Base-by-base conservation (phyloP, 495 filamentous ascomycete species). In the Neurospora cerealis region DNA sequence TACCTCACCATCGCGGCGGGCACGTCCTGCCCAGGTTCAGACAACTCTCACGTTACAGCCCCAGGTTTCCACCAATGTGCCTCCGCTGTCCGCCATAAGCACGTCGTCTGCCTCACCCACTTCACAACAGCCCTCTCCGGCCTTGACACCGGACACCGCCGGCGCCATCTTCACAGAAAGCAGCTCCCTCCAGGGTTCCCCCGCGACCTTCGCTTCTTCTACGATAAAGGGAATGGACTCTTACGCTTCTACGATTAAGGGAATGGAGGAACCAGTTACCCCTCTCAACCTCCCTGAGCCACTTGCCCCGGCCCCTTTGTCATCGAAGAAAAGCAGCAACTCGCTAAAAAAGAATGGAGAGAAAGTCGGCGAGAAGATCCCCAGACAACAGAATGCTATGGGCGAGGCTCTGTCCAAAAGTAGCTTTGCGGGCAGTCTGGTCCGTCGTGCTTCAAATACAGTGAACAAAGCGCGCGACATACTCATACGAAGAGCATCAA, bases 401-500 rank as follows among this genome's bases (percentile, higher is more conserved):
- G 77, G 77, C 36, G 83, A 85, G 39, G 79, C 77, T 66, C 54
- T 66, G 54, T 34, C 54, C 28, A 66, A 66, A 66, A 66, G 28
- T 15, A 66, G 54, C 32, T 66, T 66, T 66, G 54, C 54, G 54
- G 54, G 54, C 15, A 82, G 79, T 72, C 72, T 87, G 19, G 83
- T 86, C 42, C 81, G 85, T 38, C 84, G 85, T n/a, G 78, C 85
- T 32, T 87, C 85, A 24, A 85, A 83, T 70, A 78, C 79, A 5
- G 78, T 83, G 7, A 77, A 78, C 70, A 84, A 78, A 72, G 77
- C 78, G 3, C 70, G 73, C 32, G 77, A 66, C 54, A 66, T 66
- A 66, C 24, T 66, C 34, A 2, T 28, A 66, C 54, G 54, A 66
- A 66, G 54, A 34, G 28, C 54, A 28, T 66, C 54, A 19, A 66